Conservation (phyloP, 257 asterid genomes). For the Solanum lycopersicoides region DNA sequence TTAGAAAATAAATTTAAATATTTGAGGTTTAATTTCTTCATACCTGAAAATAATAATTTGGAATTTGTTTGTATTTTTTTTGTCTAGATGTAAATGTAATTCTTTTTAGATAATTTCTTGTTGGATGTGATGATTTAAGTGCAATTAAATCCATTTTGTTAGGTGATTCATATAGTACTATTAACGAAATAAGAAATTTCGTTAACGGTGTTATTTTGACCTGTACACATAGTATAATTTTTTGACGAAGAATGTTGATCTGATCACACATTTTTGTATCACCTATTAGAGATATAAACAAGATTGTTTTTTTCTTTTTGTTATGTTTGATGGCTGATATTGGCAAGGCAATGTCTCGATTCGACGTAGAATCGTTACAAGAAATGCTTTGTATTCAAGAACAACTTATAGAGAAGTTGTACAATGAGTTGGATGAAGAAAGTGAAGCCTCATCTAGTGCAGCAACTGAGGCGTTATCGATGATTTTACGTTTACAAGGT, state of each 20-base stretch:
- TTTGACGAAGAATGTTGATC: not conserved
- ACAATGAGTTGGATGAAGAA: constrained; percentile 78
- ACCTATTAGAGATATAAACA: not conserved
- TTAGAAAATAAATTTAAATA: not conserved
- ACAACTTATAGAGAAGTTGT: constrained; percentile 60
- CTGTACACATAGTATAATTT: not conserved
- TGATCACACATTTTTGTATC: not conserved
- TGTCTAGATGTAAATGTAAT: not conserved
- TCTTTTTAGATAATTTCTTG: not conserved
- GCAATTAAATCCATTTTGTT: not conserved
- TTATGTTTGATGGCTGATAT: constrained; percentile 31
- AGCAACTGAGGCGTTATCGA: constrained; percentile 76
- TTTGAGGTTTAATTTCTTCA: not conserved
- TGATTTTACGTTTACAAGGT: constrained; percentile 74
- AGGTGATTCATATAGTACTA: not conserved
- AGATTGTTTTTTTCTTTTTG: not conserved
- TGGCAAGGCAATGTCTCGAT: constrained; percentile 16
- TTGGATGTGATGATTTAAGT: not conserved
- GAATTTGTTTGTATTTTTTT: not conserved
- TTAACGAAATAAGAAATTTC: not conserved
- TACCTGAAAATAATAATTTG: not conserved
- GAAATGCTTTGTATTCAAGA: constrained; percentile 67
- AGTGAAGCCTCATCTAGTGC: constrained; percentile 83
- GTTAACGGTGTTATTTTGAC: not conserved
- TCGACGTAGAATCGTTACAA: constrained; percentile 34